Percentiles rank a stretch among this genome's conserved stretches.
phyloP scores from a whole-genome alignment of 75 land plant genomes.

The Gnetum montanum region DNA sequence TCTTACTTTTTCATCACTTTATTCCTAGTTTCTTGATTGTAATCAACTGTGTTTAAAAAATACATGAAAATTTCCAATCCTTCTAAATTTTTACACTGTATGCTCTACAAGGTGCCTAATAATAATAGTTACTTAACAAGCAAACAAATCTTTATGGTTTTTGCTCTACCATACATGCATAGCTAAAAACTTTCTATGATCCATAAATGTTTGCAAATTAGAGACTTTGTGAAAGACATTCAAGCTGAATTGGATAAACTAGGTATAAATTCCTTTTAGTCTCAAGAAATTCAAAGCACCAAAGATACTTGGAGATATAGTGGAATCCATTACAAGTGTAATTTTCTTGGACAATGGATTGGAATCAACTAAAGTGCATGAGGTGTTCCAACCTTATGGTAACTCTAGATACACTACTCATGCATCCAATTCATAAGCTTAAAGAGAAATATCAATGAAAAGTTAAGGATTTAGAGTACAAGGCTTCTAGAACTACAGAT shows the following conservation, averaged over 20 bases:
- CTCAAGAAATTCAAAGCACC: constrained; percentile 98
- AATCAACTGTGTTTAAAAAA: too few relatives aligned
- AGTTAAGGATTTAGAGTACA: constrained; percentile 95
- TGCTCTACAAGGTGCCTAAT: too few relatives aligned
- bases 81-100: too few relatives aligned
- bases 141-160: background rate
- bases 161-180: background rate
- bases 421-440: constrained; percentile 97
- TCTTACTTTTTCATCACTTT: too few relatives aligned
- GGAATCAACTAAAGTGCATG: constrained; percentile 71
- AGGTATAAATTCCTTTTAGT: constrained; percentile 96
- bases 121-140: background rate
- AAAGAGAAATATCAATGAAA: constrained; percentile 98
- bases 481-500: constrained; percentile 72
- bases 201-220: constrained; percentile 85
- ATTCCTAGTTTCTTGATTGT: too few relatives aligned
- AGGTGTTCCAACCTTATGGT: constrained; percentile 97
- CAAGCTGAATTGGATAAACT: constrained; percentile 76
- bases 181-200: too few relatives aligned
- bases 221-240: constrained; percentile 94
- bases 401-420: constrained; percentile 95
- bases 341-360: constrained; percentile 81
- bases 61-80: too few relatives aligned
- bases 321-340: constrained; percentile 97
- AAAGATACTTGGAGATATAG: constrained; percentile 97